Base-by-base conservation (phyloP, 345 rosid genomes). In the Eucalyptus viminalis region DNA sequence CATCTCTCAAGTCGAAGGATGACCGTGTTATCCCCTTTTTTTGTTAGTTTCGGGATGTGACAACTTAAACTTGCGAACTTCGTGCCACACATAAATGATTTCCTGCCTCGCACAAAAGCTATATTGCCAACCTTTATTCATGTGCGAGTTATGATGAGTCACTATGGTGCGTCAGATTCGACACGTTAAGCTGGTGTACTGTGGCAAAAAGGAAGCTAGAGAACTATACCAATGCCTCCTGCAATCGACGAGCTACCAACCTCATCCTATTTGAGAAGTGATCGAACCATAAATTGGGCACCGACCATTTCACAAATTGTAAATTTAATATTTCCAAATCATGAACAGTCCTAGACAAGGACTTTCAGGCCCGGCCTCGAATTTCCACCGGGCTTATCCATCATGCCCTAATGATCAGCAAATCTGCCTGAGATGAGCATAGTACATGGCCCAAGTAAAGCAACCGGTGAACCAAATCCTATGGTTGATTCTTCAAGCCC, bases 1-100 rank as follows among this genome's bases (percentile, higher is more conserved):
- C 1, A 25, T 24, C 2, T 25, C 1, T 58, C 29, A 0, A 0
- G 13, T 58, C 0, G 0, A 58, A 24, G 6, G 3, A 58, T 0
- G n/a, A 1, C 0, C 0, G 7, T 58, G 6, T 58, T 25, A 58
- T 58, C 0, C 0, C 3, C 13, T 10, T 10, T 58, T 58, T 0
- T 58, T 2, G 0, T 58, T 0, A 0, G 6, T 58, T 56, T 56
- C 0, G 6, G 13, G 29, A 1, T 9, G 54, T 22, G 62, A 51
- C 56, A 51, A 51, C 22, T 65, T 15, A 15, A 65, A 15, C 37
- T n/a, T n/a, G 40, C 40, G 1, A n/a, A 14, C 11, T 65, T 65
- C 11, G 1, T n/a, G 37, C 1, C 21, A n/a, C 21, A 5, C 17
- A 3, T 3, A n/a, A 14, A n/a, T 65, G 17, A 2, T 65, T 14